Conservation (phyloP, 257 asterid species). For the Fraxinus cuspidata region DNA sequence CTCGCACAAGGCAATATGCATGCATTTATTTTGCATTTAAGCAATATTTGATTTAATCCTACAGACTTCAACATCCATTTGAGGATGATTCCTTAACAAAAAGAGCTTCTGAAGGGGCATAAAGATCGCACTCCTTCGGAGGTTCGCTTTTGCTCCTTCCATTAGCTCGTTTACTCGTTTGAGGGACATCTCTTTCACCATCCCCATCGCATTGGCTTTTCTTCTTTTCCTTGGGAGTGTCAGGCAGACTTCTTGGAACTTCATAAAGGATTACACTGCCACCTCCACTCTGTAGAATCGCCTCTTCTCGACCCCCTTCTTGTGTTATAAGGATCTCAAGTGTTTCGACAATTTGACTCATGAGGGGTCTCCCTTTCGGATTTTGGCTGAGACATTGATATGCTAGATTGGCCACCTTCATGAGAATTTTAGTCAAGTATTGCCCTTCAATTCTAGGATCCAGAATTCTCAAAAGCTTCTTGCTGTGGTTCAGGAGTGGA, state of each 20-base stretch:
- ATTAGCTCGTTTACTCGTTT: constrained; percentile 28
- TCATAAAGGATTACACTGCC: constrained; percentile 73
- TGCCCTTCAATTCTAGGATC: constrained; percentile 93
- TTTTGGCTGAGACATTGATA: constrained; percentile 91
- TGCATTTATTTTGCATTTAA: neutral
- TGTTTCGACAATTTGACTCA: constrained; percentile 81
- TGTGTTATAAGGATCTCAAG: constrained; percentile 69
- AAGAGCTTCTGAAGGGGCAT: constrained; percentile 30
- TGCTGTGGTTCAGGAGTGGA: constrained; percentile 70
- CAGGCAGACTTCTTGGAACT: constrained; percentile 38
- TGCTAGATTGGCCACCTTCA: constrained; percentile 82
- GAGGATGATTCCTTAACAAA: constrained; percentile 31
- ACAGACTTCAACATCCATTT: constrained; percentile 18
- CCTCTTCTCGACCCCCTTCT: constrained; percentile 46
- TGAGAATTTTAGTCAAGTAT: constrained; percentile 55
- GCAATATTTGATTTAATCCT: neutral
- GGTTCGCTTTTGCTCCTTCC: constrained; percentile 75
- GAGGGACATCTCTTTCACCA: constrained; percentile 30
- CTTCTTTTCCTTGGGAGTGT: constrained; percentile 24
- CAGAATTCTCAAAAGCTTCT: constrained; percentile 66
- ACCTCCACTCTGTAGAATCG: constrained; percentile 39
- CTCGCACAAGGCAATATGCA: neutral
- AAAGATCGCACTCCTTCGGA: constrained; percentile 58
- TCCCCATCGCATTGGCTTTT: constrained; percentile 23
- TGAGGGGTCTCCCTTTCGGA: constrained; percentile 85